phyloP scores from a whole-genome alignment of 2,329 filamentous ascomycete genomes.

The Chaetomiaceae sp. region DNA sequence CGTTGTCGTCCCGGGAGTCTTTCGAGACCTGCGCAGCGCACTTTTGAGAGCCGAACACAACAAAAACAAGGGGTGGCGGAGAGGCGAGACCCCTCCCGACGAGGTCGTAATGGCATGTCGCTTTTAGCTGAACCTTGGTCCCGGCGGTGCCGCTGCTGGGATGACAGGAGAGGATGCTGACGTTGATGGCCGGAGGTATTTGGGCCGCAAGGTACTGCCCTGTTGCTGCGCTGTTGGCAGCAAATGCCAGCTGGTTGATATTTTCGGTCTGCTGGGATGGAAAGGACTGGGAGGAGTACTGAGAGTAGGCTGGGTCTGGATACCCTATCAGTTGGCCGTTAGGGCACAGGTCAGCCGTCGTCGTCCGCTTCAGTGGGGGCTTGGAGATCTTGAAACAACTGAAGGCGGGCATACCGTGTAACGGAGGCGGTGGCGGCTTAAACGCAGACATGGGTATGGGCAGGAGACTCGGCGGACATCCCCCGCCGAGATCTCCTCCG shows the following conservation, averaged over 20 bases:
- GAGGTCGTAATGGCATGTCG: slow-evolving; percentile 72
- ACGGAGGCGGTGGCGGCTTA: slow-evolving; percentile 70
- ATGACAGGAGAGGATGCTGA: slow-evolving; percentile 58
- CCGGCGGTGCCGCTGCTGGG: slow-evolving; percentile 66
- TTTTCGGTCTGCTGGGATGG: slow-evolving; percentile 46
- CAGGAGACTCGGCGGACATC: slow-evolving; percentile 55
- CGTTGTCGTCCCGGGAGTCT: slow-evolving; percentile 51
- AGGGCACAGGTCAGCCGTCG: slow-evolving; percentile 1
- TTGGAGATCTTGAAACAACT: neutral
- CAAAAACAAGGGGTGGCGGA: slow-evolving; percentile 52
- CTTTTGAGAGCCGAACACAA: slow-evolving; percentile 76
- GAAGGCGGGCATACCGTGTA: slow-evolving; percentile 66
- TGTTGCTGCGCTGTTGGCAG: slow-evolving; percentile 55
- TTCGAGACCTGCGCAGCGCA: slow-evolving; percentile 64
- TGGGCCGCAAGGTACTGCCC: slow-evolving; percentile 62
- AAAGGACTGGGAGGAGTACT: slow-evolving; percentile 47
- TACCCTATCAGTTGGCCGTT: slow-evolving; percentile 26
- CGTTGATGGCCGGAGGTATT: slow-evolving; percentile 52
- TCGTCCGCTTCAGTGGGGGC: neutral
- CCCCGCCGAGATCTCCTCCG: slow-evolving; percentile 52
- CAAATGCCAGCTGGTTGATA: slow-evolving; percentile 54
- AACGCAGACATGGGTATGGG: slow-evolving; percentile 86
- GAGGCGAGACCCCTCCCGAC: slow-evolving; percentile 45
- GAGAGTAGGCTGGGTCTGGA: slow-evolving; percentile 48
- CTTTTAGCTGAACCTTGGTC: slow-evolving; percentile 67